Base-by-base conservation (phyloP, 2,329 filamentous ascomycete genomes). In the Trichoderma koningii region DNA sequence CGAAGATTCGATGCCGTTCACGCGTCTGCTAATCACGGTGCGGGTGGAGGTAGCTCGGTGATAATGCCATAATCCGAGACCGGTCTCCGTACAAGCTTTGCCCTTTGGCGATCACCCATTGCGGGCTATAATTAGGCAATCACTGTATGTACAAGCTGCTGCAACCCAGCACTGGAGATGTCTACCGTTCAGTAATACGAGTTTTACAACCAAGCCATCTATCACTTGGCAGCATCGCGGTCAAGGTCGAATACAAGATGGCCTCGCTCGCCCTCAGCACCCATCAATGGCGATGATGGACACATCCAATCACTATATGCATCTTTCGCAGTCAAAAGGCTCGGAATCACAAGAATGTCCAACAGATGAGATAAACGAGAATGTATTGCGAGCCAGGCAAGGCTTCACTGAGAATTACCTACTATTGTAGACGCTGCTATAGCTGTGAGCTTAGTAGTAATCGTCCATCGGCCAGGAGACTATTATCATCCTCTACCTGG, bases 1-100 rank as follows among this genome's bases (percentile, higher is more conserved):
- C 30, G 30, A 53, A 53, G 5, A 14, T n/a, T n/a, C 21, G 51
- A 38, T 38, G 14, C 26, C 50, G 34, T 19, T 53, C 30, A 53
- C 28, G 6, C 12, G 5, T 14, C 34, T 38, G 34, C 34, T 23
- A 53, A 21, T 23, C n/a, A 19, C n/a, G 19, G 28, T 17, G n/a
- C 19, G 5, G n/a, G 14, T 53, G 28, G 51, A 53, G n/a, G 51
- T 53, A 53, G n/a, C 51, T 53, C 51, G 51, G 51, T 53, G 51
- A 53, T 53, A 53, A n/a, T n/a, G 5, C n/a, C 19, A 34, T 53
- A 34, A 34, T 38, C 51, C 51, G 51, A 53, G 51, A 23, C 17
- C n/a, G 2, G 34, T 38, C 30, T 53, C 51, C 30, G 19, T 44
- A 10, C n/a, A 14, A 44, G 42, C 30, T 19, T 19, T 38, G 28